phyloP scores from a whole-genome alignment of 768 basidiomycete genomes.

The Lyophyllum atratum region DNA sequence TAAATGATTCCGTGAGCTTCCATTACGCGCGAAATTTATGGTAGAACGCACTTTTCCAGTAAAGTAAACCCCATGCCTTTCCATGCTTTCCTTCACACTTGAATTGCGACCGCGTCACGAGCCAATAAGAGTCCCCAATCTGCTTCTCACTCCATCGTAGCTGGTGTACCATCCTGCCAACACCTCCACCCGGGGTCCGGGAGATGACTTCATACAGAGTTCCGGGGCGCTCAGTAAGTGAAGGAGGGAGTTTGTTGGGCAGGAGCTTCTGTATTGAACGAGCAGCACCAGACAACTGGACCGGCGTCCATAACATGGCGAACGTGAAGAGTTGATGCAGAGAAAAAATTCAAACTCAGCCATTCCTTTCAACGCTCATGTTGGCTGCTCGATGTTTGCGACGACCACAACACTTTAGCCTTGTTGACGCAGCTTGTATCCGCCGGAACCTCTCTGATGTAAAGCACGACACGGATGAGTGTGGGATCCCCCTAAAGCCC shows the following conservation, averaged over 20 bases:
- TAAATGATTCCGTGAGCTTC: constrained; percentile 1
- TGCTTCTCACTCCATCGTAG: constrained; percentile 71
- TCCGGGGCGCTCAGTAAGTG: constrained; percentile 55
- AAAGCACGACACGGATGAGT: constrained; percentile 46
- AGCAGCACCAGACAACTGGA: constrained; percentile 28
- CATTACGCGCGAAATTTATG: neutral
- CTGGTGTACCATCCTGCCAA: constrained; percentile 72
- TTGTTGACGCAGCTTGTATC: constrained; percentile 8
- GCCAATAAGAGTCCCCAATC: constrained; percentile 72
- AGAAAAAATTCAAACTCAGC: constrained; percentile 28
- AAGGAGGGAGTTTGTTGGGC: constrained; percentile 59
- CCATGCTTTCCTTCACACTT: constrained; percentile 77
- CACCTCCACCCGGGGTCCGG: constrained; percentile 63
- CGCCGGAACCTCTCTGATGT: constrained; percentile 8
- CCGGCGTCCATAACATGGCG: constrained; percentile 38
- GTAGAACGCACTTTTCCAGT: constrained; percentile 68
- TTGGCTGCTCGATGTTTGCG: constrained; percentile 24
- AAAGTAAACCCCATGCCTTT: constrained; percentile 79
- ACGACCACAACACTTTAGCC: constrained; percentile 13
- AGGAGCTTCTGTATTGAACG: constrained; percentile 56
- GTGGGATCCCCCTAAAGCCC: constrained; percentile 64
- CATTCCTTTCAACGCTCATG: constrained; percentile 14
- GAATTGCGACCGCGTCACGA: constrained; percentile 68
- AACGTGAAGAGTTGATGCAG: neutral
- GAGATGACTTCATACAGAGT: constrained; percentile 77